Evolutionary conservation across 768 basidiomycete genomes (phyloP), one percentile per base, ranked within the genome.

Genomic region (Sporobolomyces roseus): DNA sequence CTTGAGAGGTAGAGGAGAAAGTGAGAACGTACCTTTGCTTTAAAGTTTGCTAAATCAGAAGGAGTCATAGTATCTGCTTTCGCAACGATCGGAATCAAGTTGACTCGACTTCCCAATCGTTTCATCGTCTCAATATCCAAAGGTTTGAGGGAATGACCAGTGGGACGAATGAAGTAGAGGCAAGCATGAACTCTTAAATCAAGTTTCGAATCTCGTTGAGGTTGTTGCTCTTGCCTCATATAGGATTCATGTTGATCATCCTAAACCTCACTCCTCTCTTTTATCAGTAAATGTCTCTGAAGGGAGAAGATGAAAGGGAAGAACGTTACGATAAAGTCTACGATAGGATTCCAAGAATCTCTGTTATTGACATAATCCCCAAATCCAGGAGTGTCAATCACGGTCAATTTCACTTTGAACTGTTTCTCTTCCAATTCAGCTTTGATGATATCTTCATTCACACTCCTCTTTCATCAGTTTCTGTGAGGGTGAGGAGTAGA

Each of bases 331-430:
- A 96, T 93, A 80, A 98, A 98, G 80, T 99, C 94, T 78, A 99
- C 88, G 74, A 99, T 98, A 61, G 96, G 96, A 33, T 86, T 84
- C 96, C 96, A 99, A 25, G 91, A 93, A 80, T 98, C 96, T 64
- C 91, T 86, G 85, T 99, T 99, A 90, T 99, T 99, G 82, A 99
- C 94, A 77, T 97, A 98, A 88, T 99, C 96, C 43, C 96, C 96
- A 72, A 98, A 99, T 33, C 96, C 96, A 62, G 96, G 96, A 16
- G 94, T 97, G 80, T 99, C 96, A 73, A 99, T 94, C 78, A 98
- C 96, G 23, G 90, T 93, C 72, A 99, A 86, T 84, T 97, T 98
- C 83, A 97, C 93, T 80, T 93, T 94, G 87, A 98, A 98, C 78
- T 91, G 89, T 79, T 93, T 91, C 81, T 98, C 96, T 81, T 98